Percentiles rank a stretch among this genome's conserved stretches.
Evolutionary conservation across 305 asterid genomes (phyloP).

Genomic region (Andrographis paniculata): DNA sequence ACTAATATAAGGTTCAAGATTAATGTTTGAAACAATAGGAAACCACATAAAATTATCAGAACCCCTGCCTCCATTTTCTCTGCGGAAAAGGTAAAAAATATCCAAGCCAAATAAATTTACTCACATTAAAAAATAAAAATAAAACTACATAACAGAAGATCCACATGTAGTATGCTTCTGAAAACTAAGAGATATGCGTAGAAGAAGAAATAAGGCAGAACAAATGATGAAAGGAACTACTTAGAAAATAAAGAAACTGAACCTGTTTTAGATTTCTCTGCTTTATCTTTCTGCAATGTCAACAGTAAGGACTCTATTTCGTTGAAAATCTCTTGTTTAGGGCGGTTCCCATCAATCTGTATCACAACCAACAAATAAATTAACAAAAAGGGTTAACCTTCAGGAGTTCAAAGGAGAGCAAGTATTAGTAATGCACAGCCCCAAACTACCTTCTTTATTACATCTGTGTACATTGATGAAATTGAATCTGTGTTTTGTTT

Average conservation of each 20-base stretch:
- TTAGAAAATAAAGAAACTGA: slow-evolving; percentile 15
- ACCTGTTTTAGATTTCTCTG: slow-evolving; percentile 43
- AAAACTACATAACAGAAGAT: not conserved
- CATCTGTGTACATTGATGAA: slow-evolving; percentile 45
- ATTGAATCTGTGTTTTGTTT: slow-evolving; percentile 66
- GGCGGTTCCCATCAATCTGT: slow-evolving; percentile 79
- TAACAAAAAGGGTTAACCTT: slow-evolving; percentile 14
- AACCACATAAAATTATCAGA: no score
- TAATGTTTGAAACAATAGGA: no score
- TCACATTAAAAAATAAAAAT: not conserved
- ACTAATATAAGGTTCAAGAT: no score
- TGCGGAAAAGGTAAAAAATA: not conserved
- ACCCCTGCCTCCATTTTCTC: not conserved
- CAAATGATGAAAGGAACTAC: slow-evolving; percentile 2
- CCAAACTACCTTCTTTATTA: slow-evolving; percentile 58
- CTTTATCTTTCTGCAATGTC: slow-evolving; percentile 40
- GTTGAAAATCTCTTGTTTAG: slow-evolving; percentile 55
- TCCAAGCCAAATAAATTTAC: slow-evolving; percentile 9
- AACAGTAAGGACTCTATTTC: slow-evolving; percentile 57
- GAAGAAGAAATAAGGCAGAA: no score
- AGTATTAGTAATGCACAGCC: no score
- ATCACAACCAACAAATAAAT: slow-evolving; percentile 16
- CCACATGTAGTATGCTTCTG: slow-evolving; percentile 6
- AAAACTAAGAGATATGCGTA: slow-evolving; percentile 2
- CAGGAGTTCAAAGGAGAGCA: slow-evolving; percentile 7